Evolutionary conservation across 305 asterid species (phyloP).

Genomic region (Fraxinus angustifolia): DNA sequence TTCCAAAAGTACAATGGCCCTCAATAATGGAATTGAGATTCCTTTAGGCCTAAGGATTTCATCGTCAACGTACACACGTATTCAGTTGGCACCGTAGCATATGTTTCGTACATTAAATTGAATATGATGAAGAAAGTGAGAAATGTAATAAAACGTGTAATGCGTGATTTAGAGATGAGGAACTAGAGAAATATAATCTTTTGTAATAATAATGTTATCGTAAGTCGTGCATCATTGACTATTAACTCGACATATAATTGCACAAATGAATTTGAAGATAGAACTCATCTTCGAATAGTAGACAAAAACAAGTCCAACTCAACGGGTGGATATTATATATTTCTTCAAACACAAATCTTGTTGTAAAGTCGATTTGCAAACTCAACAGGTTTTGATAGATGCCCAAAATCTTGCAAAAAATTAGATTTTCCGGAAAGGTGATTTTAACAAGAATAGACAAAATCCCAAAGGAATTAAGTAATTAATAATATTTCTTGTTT

Average conservation of each 20-base stretch:
- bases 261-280: neutral
- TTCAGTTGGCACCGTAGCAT: neutral
- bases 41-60: conserved; percentile 15
- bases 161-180: neutral
- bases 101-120: neutral
- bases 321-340: neutral
- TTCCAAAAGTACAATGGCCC: conserved; percentile 27
- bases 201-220: neutral
- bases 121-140: neutral
- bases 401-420: neutral
- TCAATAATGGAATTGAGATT: conserved; percentile 28
- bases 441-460: neutral
- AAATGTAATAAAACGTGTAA: neutral
- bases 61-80: conserved; percentile 3
- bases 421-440: neutral
- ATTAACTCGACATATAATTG: neutral
- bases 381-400: neutral
- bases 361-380: neutral
- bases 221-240: neutral
- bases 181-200: neutral
- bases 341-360: neutral
- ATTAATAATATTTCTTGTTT: conserved; percentile 9
- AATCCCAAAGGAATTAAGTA: neutral
- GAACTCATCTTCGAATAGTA: neutral
- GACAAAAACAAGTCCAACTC: neutral